Evolutionary conservation across 2,329 filamentous ascomycete genomes (phyloP).

Genomic region (Alternaria consortialis): DNA sequence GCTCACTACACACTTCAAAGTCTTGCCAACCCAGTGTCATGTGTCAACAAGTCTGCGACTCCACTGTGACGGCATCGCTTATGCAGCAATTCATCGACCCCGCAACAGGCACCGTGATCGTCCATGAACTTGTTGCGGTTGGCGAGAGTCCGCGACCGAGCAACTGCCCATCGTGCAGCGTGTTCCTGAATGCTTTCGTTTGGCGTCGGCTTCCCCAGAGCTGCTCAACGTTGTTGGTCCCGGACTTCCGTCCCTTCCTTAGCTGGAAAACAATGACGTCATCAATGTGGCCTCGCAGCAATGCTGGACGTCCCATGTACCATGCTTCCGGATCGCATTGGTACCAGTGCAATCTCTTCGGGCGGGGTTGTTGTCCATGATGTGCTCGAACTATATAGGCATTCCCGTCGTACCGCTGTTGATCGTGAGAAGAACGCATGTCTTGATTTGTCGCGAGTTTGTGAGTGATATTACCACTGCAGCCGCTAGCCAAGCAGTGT

Average conservation of each 20-base stretch:
- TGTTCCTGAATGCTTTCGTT: conserved; percentile 16
- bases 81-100: conserved; percentile 7
- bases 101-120: conserved; percentile 7
- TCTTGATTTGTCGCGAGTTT: conserved; percentile 39
- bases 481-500: conserved; percentile 21
- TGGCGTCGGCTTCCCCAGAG: conserved; percentile 4
- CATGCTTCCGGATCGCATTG: conserved; percentile 1
- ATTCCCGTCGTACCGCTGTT: conserved; percentile 31
- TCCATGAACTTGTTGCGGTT: conserved; percentile 3
- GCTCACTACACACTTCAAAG: neutral
- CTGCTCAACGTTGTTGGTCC: neutral
- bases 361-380: conserved; percentile 9
- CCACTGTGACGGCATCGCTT: conserved; percentile 18
- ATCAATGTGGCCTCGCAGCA: conserved; percentile 7
- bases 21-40: neutral
- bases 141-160: neutral
- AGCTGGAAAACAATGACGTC: conserved; percentile 10
- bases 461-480: conserved; percentile 14
- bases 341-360: neutral
- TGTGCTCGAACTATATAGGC: conserved; percentile 22
- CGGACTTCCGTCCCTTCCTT: neutral
- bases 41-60: conserved; percentile 13
- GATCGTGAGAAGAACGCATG: conserved; percentile 29
- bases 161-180: neutral
- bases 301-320: neutral